Evolutionary conservation across 352 stramenopile species (phyloP).

Genomic region (Phytophthora ohioensis): DNA sequence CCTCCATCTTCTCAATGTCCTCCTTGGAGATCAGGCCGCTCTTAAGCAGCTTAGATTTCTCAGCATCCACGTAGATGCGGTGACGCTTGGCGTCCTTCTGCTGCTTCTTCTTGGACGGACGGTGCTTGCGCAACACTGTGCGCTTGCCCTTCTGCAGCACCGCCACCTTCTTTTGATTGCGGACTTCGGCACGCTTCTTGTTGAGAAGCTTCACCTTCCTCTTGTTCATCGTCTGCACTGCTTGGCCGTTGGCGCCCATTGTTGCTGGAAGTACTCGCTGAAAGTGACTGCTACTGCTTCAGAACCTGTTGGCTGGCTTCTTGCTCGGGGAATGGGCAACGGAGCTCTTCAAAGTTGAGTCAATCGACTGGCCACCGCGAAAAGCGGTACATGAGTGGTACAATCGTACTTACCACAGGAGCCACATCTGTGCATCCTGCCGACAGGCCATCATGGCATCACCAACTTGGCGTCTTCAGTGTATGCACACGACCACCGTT

Average conservation of each 20-base stretch:
- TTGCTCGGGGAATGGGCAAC: constrained; percentile 33
- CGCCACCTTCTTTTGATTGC: constrained; percentile 87
- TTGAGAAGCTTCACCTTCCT: constrained; percentile 89
- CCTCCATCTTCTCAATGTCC: constrained; percentile 85
- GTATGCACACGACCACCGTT: not conserved
- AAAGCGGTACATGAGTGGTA: constrained; percentile 51
- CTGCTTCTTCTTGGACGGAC: constrained; percentile 88
- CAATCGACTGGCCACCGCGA: constrained; percentile 38
- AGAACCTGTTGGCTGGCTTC: constrained; percentile 6
- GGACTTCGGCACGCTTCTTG: constrained; percentile 82
- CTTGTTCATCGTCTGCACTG: constrained; percentile 85
- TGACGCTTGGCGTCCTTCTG: constrained; percentile 86
- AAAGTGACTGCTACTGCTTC: constrained; percentile 5
- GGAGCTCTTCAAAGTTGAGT: constrained; percentile 28
- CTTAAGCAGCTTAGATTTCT: constrained; percentile 84
- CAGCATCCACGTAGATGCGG: constrained; percentile 70
- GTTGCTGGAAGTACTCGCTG: constrained; percentile 8
- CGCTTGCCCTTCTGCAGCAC: constrained; percentile 61
- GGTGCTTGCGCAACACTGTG: constrained; percentile 68
- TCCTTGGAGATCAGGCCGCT: constrained; percentile 84
- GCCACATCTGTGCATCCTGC: too few relatives aligned
- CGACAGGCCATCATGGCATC: too few relatives aligned
- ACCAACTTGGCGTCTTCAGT: too few relatives aligned
- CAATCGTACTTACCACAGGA: constrained; percentile 33
- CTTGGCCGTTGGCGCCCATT: constrained; percentile 67